Evolutionary conservation across 768 basidiomycete species (phyloP).

Genomic region (Rubroboletus satanas): DNA sequence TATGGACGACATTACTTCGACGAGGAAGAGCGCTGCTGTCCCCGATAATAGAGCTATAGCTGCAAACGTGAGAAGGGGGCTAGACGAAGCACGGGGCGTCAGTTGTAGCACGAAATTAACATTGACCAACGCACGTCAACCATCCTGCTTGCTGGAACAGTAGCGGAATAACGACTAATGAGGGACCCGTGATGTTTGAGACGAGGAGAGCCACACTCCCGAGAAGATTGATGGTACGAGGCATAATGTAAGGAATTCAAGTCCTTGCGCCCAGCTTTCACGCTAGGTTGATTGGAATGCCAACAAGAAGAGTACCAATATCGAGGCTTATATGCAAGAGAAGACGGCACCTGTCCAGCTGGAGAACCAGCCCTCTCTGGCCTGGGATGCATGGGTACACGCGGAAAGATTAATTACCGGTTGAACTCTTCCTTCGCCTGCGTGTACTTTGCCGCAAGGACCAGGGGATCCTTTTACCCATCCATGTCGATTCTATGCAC

Average conservation of each 20-base stretch:
- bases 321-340: no score
- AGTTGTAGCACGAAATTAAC: neutral
- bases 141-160: constrained; percentile 27
- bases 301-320: no score
- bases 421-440: no score
- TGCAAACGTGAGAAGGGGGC: constrained; percentile 16
- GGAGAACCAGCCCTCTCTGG: no score
- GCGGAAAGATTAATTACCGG: no score
- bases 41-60: constrained; percentile 20
- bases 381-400: no score
- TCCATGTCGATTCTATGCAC: no score
- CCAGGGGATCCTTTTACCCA: no score
- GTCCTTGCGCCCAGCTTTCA: neutral
- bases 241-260: constrained; percentile 9
- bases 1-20: constrained; percentile 26
- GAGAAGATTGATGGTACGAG: constrained; percentile 19
- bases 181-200: constrained; percentile 24
- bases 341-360: no score
- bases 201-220: constrained; percentile 27
- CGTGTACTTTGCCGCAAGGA: no score
- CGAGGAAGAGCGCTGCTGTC: constrained; percentile 16
- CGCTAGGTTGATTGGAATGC: neutral
- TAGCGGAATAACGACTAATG: constrained; percentile 19
- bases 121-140: constrained; percentile 17
- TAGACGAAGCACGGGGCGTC: neutral